Base-by-base conservation (phyloP, 345 rosid species). In the Camelina neglecta region DNA sequence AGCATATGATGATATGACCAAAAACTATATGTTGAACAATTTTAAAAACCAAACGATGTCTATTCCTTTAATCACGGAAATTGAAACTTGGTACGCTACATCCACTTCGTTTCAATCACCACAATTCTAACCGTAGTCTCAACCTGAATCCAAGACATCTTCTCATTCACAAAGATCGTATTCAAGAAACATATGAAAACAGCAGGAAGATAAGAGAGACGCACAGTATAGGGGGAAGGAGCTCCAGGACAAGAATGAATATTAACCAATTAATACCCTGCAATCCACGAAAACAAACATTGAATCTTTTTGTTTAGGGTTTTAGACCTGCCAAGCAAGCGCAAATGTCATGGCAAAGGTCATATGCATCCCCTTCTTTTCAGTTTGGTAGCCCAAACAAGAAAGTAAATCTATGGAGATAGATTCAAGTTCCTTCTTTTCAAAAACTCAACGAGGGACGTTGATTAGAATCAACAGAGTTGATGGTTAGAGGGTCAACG, bases 271-370 rank as follows among this genome's bases (percentile, higher is more conserved):
- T 5, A 50, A 21, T 51, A 5, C 56, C 29, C 13, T 51, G 56
- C 15, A 6, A 21, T 51, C 15, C 15, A 51, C 13, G 29, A 51
- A 51, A 20, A 29, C 15, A 20, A 1, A 21, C 11, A 4, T 9
- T 9, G 0, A 1, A 20, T 4, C 0, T 51, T 51, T 53, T 53
- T 21, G 0, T 5, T 11, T 21, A 53, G 58, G 58, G 15, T 20
- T 21, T 50, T 4, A 9, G 29, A 51, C 56, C 56, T 51, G 56
- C 56, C 56, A 20, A 51, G 56, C 7, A 51, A 51, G 56, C 56
- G 13, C 56, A 50, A 29, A 29, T 50, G 26, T 50, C 56, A 50
- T 50, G 56, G 56, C 13, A 20, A 20, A 20, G 56, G 29, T 49
- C 23, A 20, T 4, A 41, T 41, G 11, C 45, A 41, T 11, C 7